These are phyloP conservation scores for Cladosporium colombiae DNA, from an alignment of 2,329 filamentous ascomycete genomes.

Conservation along the genomic window DNA sequence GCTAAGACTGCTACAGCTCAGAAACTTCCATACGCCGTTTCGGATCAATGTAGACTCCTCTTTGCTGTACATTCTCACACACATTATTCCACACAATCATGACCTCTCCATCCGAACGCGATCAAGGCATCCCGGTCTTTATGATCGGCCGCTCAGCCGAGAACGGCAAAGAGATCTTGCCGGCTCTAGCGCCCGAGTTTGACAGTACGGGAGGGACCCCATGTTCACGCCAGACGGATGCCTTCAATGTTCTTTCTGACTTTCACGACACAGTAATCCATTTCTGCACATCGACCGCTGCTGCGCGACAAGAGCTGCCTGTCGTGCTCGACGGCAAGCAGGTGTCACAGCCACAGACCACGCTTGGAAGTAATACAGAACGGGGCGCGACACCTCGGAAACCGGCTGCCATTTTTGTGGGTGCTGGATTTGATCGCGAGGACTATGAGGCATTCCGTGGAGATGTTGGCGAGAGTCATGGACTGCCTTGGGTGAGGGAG, in stretches of 20 bases:
- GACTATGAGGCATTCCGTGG: constrained; percentile 7
- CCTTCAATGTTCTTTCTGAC: neutral
- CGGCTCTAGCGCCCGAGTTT: constrained; percentile 11
- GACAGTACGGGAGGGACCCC: constrained; percentile 11
- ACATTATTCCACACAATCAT: neutral
- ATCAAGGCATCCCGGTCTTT: constrained; percentile 12
- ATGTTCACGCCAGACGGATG: neutral
- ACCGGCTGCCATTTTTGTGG: constrained; percentile 5
- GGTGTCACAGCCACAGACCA: constrained; percentile 6
- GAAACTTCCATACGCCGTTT: neutral
- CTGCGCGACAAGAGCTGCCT: constrained; percentile 8
- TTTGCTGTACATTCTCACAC: neutral
- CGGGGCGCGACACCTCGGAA: constrained; percentile 7
- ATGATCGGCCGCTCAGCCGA: constrained; percentile 18
- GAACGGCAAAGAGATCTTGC: constrained; percentile 9
- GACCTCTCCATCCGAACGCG: neutral
- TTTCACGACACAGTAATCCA: constrained; percentile 8
- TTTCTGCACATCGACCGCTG: constrained; percentile 13
- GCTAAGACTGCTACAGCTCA: neutral
- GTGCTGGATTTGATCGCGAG: constrained; percentile 8
- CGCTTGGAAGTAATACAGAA: constrained; percentile 6
- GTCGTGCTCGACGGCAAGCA: constrained; percentile 5
- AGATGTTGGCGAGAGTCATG: constrained; percentile 4
- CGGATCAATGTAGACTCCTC: neutral
- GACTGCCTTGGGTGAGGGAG: constrained; percentile 11